Conservation (phyloP, 1,284 basidiomycete genomes). For the Fomitiporia mediterranea region DNA sequence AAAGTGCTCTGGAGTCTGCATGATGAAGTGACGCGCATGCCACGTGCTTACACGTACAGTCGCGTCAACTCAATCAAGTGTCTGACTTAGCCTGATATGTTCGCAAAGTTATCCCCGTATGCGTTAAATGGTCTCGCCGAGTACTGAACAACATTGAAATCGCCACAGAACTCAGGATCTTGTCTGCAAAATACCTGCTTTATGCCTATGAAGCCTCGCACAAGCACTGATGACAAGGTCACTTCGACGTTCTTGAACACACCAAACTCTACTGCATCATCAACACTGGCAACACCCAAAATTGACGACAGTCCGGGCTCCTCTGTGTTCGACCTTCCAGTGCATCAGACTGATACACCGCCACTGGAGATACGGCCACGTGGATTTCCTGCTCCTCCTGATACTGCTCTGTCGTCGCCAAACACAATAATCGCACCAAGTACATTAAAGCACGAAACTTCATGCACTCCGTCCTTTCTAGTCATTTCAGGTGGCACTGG, state of each 20-base stretch:
- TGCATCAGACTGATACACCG: conserved; percentile 30
- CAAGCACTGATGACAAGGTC: not conserved
- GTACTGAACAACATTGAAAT: too few species aligned
- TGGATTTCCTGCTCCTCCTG: not conserved
- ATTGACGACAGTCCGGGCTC: conserved; percentile 52
- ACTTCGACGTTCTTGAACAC: not conserved
- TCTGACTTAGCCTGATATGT: too few species aligned
- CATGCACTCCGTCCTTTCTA: conserved; percentile 40
- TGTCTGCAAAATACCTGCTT: not conserved
- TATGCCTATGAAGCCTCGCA: not conserved
- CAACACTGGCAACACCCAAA: not conserved
- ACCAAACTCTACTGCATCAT: not conserved
- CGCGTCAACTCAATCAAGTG: not conserved
- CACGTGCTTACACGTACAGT: not conserved
- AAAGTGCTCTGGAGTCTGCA: too few species aligned
- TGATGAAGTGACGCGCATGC: not conserved
- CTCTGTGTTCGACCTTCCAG: conserved; percentile 68
- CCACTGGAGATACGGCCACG: not conserved
- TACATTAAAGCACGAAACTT: not conserved
- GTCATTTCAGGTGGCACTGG: conserved; percentile 82
- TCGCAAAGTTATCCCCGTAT: too few species aligned
- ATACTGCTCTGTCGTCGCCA: not conserved
- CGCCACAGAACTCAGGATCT: too few species aligned
- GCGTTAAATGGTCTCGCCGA: too few species aligned
- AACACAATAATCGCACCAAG: not conserved